These are phyloP conservation scores for Phellinidium pouzarii DNA, from an alignment of 1,284 basidiomycete species.

Conservation along the genomic window DNA sequence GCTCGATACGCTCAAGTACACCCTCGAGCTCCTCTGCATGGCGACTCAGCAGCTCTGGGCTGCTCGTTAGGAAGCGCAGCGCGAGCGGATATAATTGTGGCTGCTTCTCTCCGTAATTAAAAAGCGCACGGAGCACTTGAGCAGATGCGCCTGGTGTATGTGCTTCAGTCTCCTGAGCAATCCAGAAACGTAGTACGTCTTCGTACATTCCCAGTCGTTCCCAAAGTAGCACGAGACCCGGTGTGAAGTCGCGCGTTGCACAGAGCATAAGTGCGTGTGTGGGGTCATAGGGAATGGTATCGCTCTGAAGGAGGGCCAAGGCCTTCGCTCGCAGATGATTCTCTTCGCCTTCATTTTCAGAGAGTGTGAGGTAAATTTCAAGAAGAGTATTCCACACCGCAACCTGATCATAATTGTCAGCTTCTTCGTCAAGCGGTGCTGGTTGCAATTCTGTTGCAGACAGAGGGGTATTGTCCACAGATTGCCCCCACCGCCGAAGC, in stretches of 20 bases:
- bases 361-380: conserved; percentile 81
- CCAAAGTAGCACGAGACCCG: conserved; percentile 85
- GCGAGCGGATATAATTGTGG: conserved; percentile 83
- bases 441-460: conserved; percentile 20
- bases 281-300: conserved; percentile 74
- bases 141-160: conserved; percentile 40
- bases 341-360: conserved; percentile 22
- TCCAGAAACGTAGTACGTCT: conserved; percentile 89
- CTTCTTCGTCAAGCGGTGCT: conserved; percentile 39
- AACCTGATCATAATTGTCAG: conserved; percentile 66
- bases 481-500: conserved; percentile 74
- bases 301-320: conserved; percentile 56
- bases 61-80: conserved; percentile 85
- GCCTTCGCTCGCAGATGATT: conserved; percentile 47
- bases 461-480: conserved; percentile 37
- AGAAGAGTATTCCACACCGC: conserved; percentile 95
- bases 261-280: conserved; percentile 93
- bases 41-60: conserved; percentile 56
- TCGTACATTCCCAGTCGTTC: conserved; percentile 95
- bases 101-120: conserved; percentile 65
- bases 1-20: conserved; percentile 74
- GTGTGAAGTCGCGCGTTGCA: conserved; percentile 74
- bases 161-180: conserved; percentile 53
- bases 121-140: conserved; percentile 69
- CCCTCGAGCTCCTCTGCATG: conserved; percentile 68